phyloP scores from a whole-genome alignment of 2,329 filamentous ascomycete species.

The Colletotrichum tofieldiae region DNA sequence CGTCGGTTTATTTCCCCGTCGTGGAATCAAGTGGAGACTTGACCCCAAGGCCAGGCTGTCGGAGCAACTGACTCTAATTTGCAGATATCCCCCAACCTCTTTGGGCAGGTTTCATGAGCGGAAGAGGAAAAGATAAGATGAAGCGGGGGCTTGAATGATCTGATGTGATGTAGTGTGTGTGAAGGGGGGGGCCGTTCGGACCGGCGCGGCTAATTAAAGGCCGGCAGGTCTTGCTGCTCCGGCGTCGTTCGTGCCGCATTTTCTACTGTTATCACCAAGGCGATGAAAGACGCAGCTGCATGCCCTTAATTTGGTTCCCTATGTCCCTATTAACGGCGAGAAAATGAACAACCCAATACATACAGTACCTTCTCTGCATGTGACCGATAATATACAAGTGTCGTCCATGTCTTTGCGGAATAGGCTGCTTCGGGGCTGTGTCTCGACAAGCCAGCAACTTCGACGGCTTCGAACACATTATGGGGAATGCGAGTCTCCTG shows the following conservation, averaged over 20 bases:
- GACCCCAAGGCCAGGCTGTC: not conserved
- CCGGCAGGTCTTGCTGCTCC: constrained; percentile 15
- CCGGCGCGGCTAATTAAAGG: constrained; percentile 37
- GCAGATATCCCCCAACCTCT: not conserved
- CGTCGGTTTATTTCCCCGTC: not conserved
- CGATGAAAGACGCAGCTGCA: not conserved
- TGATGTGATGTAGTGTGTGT: constrained; percentile 22
- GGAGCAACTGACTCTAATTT: not conserved
- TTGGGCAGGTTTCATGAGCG: constrained; percentile 6
- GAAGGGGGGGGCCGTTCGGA: constrained; percentile 26
- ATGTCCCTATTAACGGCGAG: too few species aligned
- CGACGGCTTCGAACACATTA: not conserved
- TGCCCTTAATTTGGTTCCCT: not conserved
- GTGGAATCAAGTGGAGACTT: not conserved
- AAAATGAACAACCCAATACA: not conserved
- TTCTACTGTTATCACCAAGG: not conserved
- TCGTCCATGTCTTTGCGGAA: not conserved
- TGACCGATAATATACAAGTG: too few species aligned
- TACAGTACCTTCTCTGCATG: not conserved
- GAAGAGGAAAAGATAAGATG: constrained; percentile 30
- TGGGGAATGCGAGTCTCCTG: not conserved
- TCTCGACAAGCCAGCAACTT: not conserved
- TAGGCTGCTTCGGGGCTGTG: not conserved
- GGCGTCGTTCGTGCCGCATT: not conserved
- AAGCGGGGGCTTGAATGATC: constrained; percentile 26